Evolutionary conservation across 495 filamentous ascomycete genomes (phyloP).

Genomic region (Oidiodendron maius): DNA sequence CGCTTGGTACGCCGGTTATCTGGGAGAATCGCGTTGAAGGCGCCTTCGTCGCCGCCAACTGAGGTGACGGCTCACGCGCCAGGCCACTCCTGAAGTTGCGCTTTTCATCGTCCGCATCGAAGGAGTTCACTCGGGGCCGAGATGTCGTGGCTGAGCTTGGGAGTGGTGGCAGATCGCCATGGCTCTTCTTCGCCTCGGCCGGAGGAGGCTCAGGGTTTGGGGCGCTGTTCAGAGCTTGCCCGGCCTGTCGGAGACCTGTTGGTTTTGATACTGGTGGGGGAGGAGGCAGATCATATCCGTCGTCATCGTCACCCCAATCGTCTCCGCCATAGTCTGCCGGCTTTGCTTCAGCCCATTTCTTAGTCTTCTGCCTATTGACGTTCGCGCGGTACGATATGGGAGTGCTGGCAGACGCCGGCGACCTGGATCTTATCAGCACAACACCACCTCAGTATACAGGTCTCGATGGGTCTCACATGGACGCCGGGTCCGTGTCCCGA

Average conservation of each 20-base stretch:
- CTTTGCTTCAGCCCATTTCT: slow-evolving; percentile 92
- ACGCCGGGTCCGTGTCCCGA: slow-evolving; percentile 16
- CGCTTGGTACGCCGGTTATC: slow-evolving; percentile 15
- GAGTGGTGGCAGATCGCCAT: slow-evolving; percentile 22
- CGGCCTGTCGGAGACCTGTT: slow-evolving; percentile 30
- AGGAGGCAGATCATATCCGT: slow-evolving; percentile 44
- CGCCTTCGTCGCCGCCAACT: slow-evolving; percentile 4
- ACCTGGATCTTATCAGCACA: slow-evolving; percentile 15
- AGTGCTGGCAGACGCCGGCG: slow-evolving; percentile 10
- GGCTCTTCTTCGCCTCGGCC: slow-evolving; percentile 14
- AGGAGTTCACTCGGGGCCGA: slow-evolving; percentile 31
- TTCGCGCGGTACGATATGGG: slow-evolving; percentile 55
- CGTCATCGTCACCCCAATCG: slow-evolving; percentile 86
- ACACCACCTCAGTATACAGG: background rate
- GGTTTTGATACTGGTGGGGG: slow-evolving; percentile 35
- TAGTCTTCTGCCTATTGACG: slow-evolving; percentile 85
- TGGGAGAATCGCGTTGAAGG: slow-evolving; percentile 20
- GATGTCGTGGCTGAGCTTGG: slow-evolving; percentile 6
- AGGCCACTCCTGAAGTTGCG: slow-evolving; percentile 30
- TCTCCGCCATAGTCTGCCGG: slow-evolving; percentile 83
- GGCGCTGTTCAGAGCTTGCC: slow-evolving; percentile 16
- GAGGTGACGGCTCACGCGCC: slow-evolving; percentile 13
- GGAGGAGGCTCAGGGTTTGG: slow-evolving; percentile 1
- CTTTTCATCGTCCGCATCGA: slow-evolving; percentile 43
- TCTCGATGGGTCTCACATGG: slow-evolving; percentile 16